Evolutionary conservation across 2,329 filamentous ascomycete genomes (phyloP).

Genomic region (Pleurostoma richardsiae): DNA sequence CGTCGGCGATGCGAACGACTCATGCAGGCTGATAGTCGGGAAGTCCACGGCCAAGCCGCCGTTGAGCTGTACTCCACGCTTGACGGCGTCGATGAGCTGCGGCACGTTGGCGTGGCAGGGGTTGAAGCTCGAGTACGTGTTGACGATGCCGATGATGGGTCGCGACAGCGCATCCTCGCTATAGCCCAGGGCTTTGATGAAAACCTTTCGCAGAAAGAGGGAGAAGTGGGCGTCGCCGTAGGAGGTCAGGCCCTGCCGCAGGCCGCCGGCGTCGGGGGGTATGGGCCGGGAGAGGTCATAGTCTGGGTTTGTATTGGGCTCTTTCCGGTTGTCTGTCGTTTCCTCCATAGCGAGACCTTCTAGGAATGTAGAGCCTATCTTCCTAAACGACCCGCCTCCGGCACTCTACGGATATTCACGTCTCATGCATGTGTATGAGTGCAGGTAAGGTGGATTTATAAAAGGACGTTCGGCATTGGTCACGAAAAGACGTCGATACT

Average conservation of each 20-base stretch:
- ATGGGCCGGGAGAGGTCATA: constrained; percentile 56
- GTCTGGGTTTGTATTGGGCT: constrained; percentile 38
- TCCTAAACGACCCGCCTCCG: too few species aligned
- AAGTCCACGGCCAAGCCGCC: constrained; percentile 69
- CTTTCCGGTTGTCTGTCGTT: too few species aligned
- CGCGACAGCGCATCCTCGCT: constrained; percentile 65
- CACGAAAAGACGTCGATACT: too few species aligned
- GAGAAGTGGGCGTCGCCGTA: constrained; percentile 74
- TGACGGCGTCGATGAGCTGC: constrained; percentile 65
- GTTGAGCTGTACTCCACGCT: constrained; percentile 60
- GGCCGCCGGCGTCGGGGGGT: constrained; percentile 38
- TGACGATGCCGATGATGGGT: constrained; percentile 70
- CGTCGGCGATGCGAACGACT: constrained; percentile 64
- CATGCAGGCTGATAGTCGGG: constrained; percentile 67
- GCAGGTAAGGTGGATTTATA: too few species aligned
- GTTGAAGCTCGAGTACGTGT: constrained; percentile 69
- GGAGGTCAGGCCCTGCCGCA: constrained; percentile 60
- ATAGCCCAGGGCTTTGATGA: constrained; percentile 73
- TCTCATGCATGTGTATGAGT: too few species aligned
- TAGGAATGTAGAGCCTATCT: too few species aligned
- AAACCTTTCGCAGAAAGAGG: constrained; percentile 69
- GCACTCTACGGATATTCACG: too few species aligned
- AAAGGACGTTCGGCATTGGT: too few species aligned
- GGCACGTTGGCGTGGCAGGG: constrained; percentile 70
- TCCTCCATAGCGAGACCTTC: too few species aligned